Base-by-base conservation (phyloP, 1,139 yeast genomes). In the Pichia sp. region DNA sequence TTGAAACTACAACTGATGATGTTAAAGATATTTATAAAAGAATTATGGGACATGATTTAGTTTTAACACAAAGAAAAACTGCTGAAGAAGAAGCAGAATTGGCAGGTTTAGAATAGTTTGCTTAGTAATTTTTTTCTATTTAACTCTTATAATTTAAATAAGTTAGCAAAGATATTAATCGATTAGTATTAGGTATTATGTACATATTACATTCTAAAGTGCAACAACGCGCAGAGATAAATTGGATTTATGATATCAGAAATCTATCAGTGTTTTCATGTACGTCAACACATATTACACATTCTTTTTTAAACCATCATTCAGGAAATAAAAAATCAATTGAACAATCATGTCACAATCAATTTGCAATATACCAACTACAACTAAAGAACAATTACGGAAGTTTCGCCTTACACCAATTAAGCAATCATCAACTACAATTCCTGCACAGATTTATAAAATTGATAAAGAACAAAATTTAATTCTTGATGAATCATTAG, bases 1-100 rank as follows among this genome's bases (percentile, higher is more conserved):
- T 92, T 65, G 99, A 92, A 69, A 74, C 94, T 42, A 86, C 96
- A 63, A 92, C 98, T 43, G 97, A 92, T 65, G 98, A 92, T 66
- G 95, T 92, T 58, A 89, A 89, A 70, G 96, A 92, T 66, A 78
- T 92, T 54, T 88, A 94, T 70, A 82, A 83, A 69, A 80, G 98
- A 67, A 83, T 94, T 57, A 88, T 86, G 45, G 97, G 97, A 47
- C 86, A 87, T 67, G 96, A 95, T 28, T 76, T 92, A 62, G 95
- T 86, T 34, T 76, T 92, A 61, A 83, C 87, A 72, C 78, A 85
- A 68, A 81, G 94, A 63, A 74, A 78, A 40, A 73, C 77, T 44
- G 79, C 70, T 37, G 86, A 82, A 48, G 86, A 80, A 50, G 86
- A 81, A 57, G 81, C 76, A 44, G 71, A 63, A 42, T 53, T 65